Base-by-base conservation (phyloP, 2,329 filamentous ascomycete species). In the Pseudocercospora fijiensis region DNA sequence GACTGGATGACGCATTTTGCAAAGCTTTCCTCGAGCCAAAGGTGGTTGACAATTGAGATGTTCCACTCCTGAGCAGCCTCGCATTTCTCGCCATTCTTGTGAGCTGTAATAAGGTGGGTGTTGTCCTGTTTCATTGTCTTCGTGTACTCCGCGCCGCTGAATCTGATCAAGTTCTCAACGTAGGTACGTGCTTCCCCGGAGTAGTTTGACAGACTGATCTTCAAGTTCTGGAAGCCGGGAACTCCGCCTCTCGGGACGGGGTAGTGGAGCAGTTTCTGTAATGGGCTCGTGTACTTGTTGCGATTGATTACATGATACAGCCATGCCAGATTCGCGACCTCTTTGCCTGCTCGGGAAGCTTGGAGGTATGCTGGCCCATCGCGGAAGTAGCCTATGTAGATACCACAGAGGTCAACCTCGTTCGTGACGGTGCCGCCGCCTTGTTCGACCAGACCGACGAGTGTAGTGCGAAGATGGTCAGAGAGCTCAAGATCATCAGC, bases 11-110 rank as follows among this genome's bases (percentile, higher is more conserved):
- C 85, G 80, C 92, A 96, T 75, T 90, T 92, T 1, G 94, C 92
- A 74, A 98, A 99, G 77, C 92, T 96, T 74, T 99, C 95, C 77
- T 99, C 95, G 52, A 99, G 84, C 95, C 95, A 99, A 0, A 99
- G 83, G 75, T 99, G 95, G 76, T 98, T 99, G 71, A 96, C 82
- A 71, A 96, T 89, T 62, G 92, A 82, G 60, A 98, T 88, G 59
- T 90, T 89, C 95, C 95, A 99, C 78, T 98, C 95, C 65, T 87
- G 86, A 0, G 95, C 95, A 1, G 95, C 95, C 41, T 90, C 88
- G 76, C 91, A 97, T 78, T 99, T 99, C 74, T 98, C 95, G 73
- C 94, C 96, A 62, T 87, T 87, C 63, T 89, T 87, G 71, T 96
- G 90, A 4, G 95, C 95, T 0, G 94, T 96, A 72, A 99, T 89